A percentile compares a stretch with the other conserved stretches of the same genome.
Evolutionary conservation across 108 stramenopile genomes (phyloP).

Genomic region (Cyclotella kingstonii): DNA sequence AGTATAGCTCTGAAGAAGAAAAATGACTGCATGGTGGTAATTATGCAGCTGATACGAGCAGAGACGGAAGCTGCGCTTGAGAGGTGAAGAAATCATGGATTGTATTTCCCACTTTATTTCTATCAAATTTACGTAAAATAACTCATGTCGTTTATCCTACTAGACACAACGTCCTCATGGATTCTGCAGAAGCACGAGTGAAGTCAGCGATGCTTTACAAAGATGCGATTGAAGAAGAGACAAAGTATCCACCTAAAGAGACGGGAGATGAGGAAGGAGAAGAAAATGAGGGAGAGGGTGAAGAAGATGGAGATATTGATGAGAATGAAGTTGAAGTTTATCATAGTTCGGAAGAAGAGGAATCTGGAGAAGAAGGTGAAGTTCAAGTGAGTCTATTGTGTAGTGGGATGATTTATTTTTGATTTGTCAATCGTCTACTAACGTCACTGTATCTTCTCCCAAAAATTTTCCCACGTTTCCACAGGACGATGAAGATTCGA

Average conservation of each 20-base stretch:
- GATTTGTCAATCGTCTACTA: neutral
- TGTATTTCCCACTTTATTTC: neutral
- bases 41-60: slow-evolving; percentile 77
- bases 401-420: neutral
- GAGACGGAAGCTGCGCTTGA: slow-evolving; percentile 87
- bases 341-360: slow-evolving; percentile 17
- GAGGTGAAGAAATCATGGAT: slow-evolving; percentile 24
- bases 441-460: neutral
- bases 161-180: slow-evolving; percentile 78
- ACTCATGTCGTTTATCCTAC: neutral
- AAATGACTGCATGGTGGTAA: slow-evolving; percentile 73
- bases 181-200: slow-evolving; percentile 60
- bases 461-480: neutral
- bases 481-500: neutral
- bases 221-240: slow-evolving; percentile 35
- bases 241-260: slow-evolving; percentile 24
- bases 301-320: slow-evolving; percentile 18
- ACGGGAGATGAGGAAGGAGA: slow-evolving; percentile 15
- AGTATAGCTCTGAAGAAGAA: slow-evolving; percentile 48
- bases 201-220: slow-evolving; percentile 54
- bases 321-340: slow-evolving; percentile 28
- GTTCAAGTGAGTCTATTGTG: slow-evolving; percentile 7
- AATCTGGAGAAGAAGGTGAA: slow-evolving; percentile 20
- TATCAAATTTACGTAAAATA: no score
- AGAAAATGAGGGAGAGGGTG: slow-evolving; percentile 14